Evolutionary conservation across 1,284 basidiomycete species (phyloP), one percentile per base, ranked within the genome.

Genomic region (Cryptococcus depauperatus): DNA sequence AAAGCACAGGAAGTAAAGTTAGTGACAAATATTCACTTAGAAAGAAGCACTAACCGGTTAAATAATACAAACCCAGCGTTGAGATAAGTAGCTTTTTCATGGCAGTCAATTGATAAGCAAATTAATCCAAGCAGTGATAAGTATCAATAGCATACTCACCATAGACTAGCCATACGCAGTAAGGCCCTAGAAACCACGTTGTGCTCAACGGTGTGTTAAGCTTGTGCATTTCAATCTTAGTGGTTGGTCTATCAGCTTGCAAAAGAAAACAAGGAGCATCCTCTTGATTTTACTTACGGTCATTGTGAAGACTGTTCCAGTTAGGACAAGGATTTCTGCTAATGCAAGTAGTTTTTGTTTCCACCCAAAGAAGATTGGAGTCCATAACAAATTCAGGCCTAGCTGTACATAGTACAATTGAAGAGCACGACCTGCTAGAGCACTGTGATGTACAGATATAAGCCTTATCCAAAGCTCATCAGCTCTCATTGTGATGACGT

Each of bases 331-430:
- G 49, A 80, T 79, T 68, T 85, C 80, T 44, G 79, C 65, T 5
- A 85, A 69, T 0, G 81, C 83, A 22, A 75, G 49, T 26, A 76
- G 76, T 50, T 76, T 73, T 76, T 81, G 58, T 51, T 62, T 56
- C 34, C 41, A 61, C 49, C 76, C 77, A 56, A 86, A 86, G 75
- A 84, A 85, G 30, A 85, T 65, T 4, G 84, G 82, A 18, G 78
- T 78, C 84, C 84, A 87, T 23, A 76, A 52, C 44, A 79, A 69
- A 71, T 85, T 86, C 35, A 85, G 66, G 0, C 71, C 79, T 30
- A 86, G 73, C 62, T 85, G 83, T 5, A 72, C 73, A 68, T 82
- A 87, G 72, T 87, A 85, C 35, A 86, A 70, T 27, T 73, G 72
- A 32, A 86, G 66, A 2, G 79, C 81, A 32, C 73, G 61, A 33